A percentile compares a stretch with the other conserved stretches of the same genome.
Evolutionary conservation across 257 asterid genomes (phyloP).

Genomic region (Mentha longifolia): DNA sequence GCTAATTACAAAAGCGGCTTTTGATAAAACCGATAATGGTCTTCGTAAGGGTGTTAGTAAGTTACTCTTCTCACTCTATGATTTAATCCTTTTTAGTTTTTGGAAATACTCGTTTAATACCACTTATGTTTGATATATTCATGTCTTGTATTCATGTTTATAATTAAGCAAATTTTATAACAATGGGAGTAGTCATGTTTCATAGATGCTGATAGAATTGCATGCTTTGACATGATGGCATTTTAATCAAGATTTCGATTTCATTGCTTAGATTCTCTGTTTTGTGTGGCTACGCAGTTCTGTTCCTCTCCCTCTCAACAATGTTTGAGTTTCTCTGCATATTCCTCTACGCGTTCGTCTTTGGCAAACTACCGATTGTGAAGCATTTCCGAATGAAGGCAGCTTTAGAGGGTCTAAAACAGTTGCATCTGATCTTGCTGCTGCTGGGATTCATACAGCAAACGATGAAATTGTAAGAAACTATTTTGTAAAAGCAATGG

Average conservation of each 20-base stretch:
- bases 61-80: neutral
- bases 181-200: no score
- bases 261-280: neutral
- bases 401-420: constrained; percentile 84
- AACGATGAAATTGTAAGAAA: constrained; percentile 31
- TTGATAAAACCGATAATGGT: constrained; percentile 63
- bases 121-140: no score
- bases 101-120: neutral
- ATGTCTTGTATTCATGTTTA: no score
- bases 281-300: constrained; percentile 34
- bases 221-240: no score
- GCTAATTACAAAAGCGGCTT: constrained; percentile 76
- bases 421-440: constrained; percentile 87
- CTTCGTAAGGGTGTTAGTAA: constrained; percentile 89
- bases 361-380: constrained; percentile 70
- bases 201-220: no score
- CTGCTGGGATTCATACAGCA: constrained; percentile 59
- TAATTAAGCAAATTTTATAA: no score
- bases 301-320: constrained; percentile 69
- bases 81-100: neutral
- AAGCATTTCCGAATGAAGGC: constrained; percentile 72
- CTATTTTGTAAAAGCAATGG: no score
- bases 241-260: no score
- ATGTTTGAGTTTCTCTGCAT: constrained; percentile 70
- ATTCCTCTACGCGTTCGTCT: constrained; percentile 64